Evolutionary conservation across 768 basidiomycete species (phyloP).

Genomic region (Boletus rufocinnamomeus): DNA sequence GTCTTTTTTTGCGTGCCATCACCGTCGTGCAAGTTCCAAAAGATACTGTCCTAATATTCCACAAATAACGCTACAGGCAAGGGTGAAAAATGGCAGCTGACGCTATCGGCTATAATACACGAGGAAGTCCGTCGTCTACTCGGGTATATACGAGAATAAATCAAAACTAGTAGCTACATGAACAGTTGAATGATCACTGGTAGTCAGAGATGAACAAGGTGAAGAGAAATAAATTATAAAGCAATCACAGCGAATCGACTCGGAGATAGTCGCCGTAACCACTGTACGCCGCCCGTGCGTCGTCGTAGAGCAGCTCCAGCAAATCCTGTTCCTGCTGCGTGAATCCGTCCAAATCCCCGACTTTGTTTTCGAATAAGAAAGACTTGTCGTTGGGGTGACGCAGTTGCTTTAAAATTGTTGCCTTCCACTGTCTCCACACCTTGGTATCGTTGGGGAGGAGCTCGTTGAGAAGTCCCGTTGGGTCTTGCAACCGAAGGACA

Average conservation of each 20-base stretch:
- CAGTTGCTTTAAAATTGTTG: background rate
- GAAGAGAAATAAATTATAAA: background rate
- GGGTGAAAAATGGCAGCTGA: no score
- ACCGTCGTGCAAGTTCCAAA: no score
- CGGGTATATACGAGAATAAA: background rate
- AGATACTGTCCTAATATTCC: no score
- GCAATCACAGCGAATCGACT: background rate
- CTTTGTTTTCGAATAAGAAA: background rate
- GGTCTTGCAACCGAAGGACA: background rate
- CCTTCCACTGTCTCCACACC: background rate
- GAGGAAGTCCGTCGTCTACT: background rate
- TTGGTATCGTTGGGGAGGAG: background rate
- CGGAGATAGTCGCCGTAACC: background rate
- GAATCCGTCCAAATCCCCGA: background rate
- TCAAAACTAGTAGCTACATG: background rate
- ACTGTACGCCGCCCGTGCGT: background rate
- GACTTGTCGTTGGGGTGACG: background rate
- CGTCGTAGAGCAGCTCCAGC: background rate
- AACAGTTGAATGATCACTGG: no score
- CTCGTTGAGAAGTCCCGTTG: background rate
- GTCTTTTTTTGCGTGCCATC: no score
- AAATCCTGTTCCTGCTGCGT: background rate
- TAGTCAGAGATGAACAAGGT: constrained; percentile 5
- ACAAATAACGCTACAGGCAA: no score
- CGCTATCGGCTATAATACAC: background rate